Evolutionary conservation across 75 land plant species (phyloP), one percentile per base, ranked within the genome.

Genomic region (Chamaecyparis obtusa): DNA sequence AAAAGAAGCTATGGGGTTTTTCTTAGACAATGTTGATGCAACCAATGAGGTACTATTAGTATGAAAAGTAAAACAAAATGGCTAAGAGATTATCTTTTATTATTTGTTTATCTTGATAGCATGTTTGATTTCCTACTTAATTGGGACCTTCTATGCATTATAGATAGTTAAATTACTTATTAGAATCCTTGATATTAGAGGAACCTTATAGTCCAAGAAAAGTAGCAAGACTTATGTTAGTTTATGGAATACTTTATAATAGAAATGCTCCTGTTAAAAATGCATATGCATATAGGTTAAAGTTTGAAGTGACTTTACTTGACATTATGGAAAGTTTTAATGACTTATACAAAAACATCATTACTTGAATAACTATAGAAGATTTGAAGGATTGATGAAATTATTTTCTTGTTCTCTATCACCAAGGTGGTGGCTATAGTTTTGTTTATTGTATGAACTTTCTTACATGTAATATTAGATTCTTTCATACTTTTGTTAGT

Each of bases 321-420:
- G 93, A 92, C 86, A 88, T 92, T 41, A 92, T 92, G 93, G 93
- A 92, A 74, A 92, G 93, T 86, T 92, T 92, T 74, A 92, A 92
- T 80, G 93, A 92, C 78, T 84, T 92, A 3, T 92, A 92, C 36
- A 51, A 92, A 56, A 88, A 78, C 44, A 92, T 92, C 21, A 92
- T 92, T 46, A 92, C 92, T 46, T 92, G 93, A 17, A 92, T 92
- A 27, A 92, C 93, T 57, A 92, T 92, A 69, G 93, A 92, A 87
- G 93, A 92, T 43, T 46, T 92, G 89, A 92, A 92, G 93, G 93
- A 88, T 44, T 9, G 60, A 35, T 71, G 10, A 43, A 19, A 43
- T 33, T 1, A 24, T 43, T 44, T 83, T 39, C 48, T n/a, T 0
- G 3, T 54, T 54, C 17, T 83, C 24, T 54, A 27, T 51, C 35